Conservation (phyloP, 2,329 filamentous ascomycete species). For the Dissoconium aciculare region DNA sequence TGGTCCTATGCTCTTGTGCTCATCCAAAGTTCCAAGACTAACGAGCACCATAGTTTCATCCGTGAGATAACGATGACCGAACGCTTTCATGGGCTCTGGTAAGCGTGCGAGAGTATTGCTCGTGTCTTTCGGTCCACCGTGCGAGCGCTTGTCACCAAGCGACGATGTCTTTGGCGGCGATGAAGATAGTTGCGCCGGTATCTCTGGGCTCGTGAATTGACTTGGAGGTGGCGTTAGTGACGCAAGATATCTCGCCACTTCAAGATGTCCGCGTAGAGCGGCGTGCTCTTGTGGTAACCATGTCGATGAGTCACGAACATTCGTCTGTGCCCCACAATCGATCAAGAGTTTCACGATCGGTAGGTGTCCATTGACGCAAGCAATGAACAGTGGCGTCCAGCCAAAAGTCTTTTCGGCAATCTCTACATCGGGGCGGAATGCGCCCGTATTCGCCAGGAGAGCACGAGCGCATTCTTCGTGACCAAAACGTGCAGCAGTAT, state of each 20-base stretch:
- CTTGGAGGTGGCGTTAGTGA: conserved; percentile 34
- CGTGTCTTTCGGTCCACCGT: conserved; percentile 26
- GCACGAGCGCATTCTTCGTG: conserved; percentile 66
- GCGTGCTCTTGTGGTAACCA: conserved; percentile 94
- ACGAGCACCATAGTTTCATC: conserved; percentile 82
- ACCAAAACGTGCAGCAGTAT: conserved; percentile 80
- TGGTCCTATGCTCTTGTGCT: conserved; percentile 59
- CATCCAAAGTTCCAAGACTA: conserved; percentile 88
- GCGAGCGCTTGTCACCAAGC: conserved; percentile 33
- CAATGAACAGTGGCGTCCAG: conserved; percentile 92
- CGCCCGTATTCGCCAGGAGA: conserved; percentile 48
- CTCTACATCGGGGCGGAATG: conserved; percentile 62
- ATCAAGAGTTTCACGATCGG: conserved; percentile 62
- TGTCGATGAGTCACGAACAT: conserved; percentile 66
- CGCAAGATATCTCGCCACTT: conserved; percentile 57
- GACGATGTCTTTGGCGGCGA: conserved; percentile 34
- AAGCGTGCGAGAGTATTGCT: conserved; percentile 23
- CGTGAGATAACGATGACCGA: conserved; percentile 87
- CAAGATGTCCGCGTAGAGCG: conserved; percentile 72
- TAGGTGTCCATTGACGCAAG: conserved; percentile 75
- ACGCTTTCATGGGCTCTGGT: conserved; percentile 76
- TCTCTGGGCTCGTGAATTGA: conserved; percentile 18
- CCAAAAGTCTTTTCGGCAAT: conserved; percentile 69
- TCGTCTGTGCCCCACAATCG: conserved; percentile 60
- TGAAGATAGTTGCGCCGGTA: conserved; percentile 14